phyloP scores from a whole-genome alignment of 352 stramenopile genomes.

The Pythium dissotocum region DNA sequence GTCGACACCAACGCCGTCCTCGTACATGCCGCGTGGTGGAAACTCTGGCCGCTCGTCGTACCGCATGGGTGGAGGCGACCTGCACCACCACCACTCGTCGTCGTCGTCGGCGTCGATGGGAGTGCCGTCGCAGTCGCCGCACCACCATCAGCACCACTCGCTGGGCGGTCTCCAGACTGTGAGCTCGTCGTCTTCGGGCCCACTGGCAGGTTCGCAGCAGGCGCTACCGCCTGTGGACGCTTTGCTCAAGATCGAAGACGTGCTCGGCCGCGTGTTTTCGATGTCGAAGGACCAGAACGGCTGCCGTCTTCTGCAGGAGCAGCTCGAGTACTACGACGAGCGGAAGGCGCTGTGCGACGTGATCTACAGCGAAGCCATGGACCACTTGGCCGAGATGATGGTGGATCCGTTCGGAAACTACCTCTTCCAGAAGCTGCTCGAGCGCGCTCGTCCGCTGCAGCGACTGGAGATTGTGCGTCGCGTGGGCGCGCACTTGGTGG shows the following conservation, averaged over 20 bases:
- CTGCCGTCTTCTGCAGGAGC: conserved; percentile 96
- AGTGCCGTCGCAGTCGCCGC: conserved; percentile 5
- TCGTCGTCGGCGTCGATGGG: not conserved
- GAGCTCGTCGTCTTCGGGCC: conserved; percentile 1
- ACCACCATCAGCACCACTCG: conserved; percentile 14
- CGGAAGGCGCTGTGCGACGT: conserved; percentile 89
- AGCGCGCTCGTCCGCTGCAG: conserved; percentile 91
- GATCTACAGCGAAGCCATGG: conserved; percentile 96
- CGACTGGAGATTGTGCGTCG: conserved; percentile 92
- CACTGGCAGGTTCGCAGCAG: not conserved
- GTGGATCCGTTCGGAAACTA: conserved; percentile 99
- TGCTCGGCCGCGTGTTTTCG: conserved; percentile 76
- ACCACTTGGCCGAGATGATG: conserved; percentile 97
- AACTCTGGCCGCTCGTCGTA: conserved; percentile 9
- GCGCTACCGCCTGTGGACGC: conserved; percentile 6
- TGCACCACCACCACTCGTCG: conserved; percentile 13
- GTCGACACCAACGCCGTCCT: conserved; percentile 10
- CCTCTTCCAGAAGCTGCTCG: conserved; percentile 98
- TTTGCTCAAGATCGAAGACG: conserved; percentile 64
- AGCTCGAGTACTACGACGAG: conserved; percentile 92
- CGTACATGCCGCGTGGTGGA: conserved; percentile 18
- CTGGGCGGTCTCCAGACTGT: not conserved
- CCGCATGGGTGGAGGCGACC: conserved; percentile 9
- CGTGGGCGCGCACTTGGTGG: conserved; percentile 93
- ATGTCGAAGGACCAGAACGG: conserved; percentile 97